Conservation (phyloP, 345 rosid genomes). For the Passiflora organensis region DNA sequence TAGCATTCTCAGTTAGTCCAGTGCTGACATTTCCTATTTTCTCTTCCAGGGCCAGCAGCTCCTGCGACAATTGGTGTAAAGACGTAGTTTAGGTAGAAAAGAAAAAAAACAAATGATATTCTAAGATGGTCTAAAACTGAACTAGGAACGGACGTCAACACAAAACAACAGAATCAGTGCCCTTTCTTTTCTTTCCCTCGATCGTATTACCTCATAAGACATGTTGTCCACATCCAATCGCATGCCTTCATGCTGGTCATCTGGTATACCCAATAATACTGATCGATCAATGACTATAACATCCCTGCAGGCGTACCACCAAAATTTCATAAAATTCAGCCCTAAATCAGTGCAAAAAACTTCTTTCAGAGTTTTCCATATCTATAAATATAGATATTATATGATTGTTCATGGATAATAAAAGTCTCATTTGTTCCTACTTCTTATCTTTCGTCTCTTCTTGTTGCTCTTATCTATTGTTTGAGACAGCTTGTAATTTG, state of each 20-base stretch:
- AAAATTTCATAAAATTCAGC: no score
- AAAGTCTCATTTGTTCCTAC: no score
- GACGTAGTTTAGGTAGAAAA: background rate
- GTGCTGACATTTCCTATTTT: slow-evolving; percentile 18
- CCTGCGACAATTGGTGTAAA: slow-evolving; percentile 11
- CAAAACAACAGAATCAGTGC: background rate
- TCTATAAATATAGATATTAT: no score
- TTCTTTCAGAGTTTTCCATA: no score
- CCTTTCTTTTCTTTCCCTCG: background rate
- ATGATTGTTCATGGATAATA: no score
- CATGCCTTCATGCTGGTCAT: slow-evolving; percentile 9
- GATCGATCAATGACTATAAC: slow-evolving; percentile 6
- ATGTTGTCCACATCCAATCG: slow-evolving; percentile 26
- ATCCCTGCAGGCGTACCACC: no score
- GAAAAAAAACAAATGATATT: background rate
- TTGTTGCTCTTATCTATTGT: no score
- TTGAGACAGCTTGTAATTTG: no score
- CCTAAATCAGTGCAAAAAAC: no score
- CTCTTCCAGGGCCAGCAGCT: slow-evolving; percentile 27
- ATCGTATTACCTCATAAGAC: slow-evolving; percentile 32
- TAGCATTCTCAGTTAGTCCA: slow-evolving; percentile 25
- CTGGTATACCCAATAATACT: background rate
- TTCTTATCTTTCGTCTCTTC: no score
- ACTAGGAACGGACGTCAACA: background rate
- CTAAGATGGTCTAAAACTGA: background rate